phyloP scores from a whole-genome alignment of 495 filamentous ascomycete genomes.

The Penicillium longicatenatum region DNA sequence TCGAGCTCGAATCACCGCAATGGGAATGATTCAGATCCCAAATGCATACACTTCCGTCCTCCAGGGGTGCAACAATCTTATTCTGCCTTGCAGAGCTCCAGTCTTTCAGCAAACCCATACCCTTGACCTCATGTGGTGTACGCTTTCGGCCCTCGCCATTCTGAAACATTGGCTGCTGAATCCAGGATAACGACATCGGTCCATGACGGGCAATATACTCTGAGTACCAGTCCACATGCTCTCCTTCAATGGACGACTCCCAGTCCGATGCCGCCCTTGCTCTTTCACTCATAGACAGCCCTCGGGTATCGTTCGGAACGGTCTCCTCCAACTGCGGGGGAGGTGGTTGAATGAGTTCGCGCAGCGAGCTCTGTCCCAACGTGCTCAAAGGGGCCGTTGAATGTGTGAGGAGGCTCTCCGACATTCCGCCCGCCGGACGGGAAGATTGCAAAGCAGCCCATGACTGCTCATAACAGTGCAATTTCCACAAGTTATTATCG shows the following conservation, averaged over 20 bases:
- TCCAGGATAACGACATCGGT: slow-evolving; percentile 72
- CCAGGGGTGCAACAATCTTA: slow-evolving; percentile 75
- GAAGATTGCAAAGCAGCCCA: slow-evolving; percentile 46
- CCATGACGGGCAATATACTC: slow-evolving; percentile 86
- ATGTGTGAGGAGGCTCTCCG: slow-evolving; percentile 32
- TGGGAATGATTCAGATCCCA: slow-evolving; percentile 76
- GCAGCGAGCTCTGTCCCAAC: slow-evolving; percentile 36
- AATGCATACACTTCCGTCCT: slow-evolving; percentile 81
- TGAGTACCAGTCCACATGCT: slow-evolving; percentile 74
- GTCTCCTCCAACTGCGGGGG: slow-evolving; percentile 13
- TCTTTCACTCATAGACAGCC: slow-evolving; percentile 38
- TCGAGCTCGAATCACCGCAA: slow-evolving; percentile 36
- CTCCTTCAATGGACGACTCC: slow-evolving; percentile 72
- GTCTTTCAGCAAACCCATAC: slow-evolving; percentile 63
- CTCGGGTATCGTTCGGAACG: slow-evolving; percentile 15
- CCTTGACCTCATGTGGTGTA: slow-evolving; percentile 57
- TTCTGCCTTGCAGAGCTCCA: slow-evolving; percentile 49
- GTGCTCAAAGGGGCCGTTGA: slow-evolving; percentile 35
- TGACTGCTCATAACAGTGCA: slow-evolving; percentile 72
- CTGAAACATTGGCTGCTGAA: slow-evolving; percentile 57
- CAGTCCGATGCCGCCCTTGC: slow-evolving; percentile 69
- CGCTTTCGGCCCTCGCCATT: slow-evolving; percentile 28
- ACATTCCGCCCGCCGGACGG: slow-evolving; percentile 27
- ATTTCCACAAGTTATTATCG: slow-evolving; percentile 76
- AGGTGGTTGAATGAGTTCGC: slow-evolving; percentile 41